Percentiles rank a stretch among this genome's conserved stretches.
phyloP scores from a whole-genome alignment of 2,329 filamentous ascomycete genomes.

The Diaporthe sp. region DNA sequence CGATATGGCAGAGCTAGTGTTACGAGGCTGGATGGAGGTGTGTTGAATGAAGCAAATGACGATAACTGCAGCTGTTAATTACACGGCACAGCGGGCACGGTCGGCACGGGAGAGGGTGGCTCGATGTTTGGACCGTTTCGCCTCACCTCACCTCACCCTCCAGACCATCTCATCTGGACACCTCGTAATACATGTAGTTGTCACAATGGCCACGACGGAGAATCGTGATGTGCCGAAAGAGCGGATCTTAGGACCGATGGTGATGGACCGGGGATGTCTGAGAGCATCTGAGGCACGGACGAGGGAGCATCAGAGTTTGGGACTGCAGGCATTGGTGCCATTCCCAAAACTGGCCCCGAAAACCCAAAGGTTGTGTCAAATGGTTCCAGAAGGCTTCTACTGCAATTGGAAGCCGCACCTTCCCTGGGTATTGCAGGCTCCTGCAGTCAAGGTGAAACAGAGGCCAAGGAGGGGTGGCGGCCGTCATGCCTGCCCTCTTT shows the following conservation, averaged over 20 bases:
- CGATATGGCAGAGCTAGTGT: constrained; percentile 13
- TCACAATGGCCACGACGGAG: background rate
- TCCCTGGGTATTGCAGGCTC: background rate
- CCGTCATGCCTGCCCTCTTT: constrained; percentile 5
- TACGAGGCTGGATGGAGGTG: constrained; percentile 14
- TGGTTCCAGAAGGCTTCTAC: constrained; percentile 39
- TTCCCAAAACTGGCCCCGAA: background rate
- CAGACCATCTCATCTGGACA: background rate
- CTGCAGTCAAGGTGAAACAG: constrained; percentile 37
- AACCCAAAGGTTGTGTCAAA: constrained; percentile 23
- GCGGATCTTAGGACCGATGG: constrained; percentile 4
- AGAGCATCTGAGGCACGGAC: constrained; percentile 5
- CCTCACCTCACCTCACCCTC: constrained; percentile 5
- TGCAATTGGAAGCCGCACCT: background rate
- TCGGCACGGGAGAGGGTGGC: background rate
- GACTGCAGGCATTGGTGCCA: background rate
- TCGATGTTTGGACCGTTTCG: constrained; percentile 23
- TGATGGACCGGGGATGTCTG: constrained; percentile 13
- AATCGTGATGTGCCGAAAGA: constrained; percentile 17
- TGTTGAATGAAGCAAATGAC: background rate
- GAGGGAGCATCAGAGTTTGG: constrained; percentile 1
- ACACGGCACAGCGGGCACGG: too few relatives aligned
- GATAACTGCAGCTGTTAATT: background rate
- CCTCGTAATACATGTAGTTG: too few relatives aligned
- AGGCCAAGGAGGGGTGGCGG: constrained; percentile 20